phyloP scores from a whole-genome alignment of 2,329 filamentous ascomycete genomes.

The Aspergillus tubingensis region DNA sequence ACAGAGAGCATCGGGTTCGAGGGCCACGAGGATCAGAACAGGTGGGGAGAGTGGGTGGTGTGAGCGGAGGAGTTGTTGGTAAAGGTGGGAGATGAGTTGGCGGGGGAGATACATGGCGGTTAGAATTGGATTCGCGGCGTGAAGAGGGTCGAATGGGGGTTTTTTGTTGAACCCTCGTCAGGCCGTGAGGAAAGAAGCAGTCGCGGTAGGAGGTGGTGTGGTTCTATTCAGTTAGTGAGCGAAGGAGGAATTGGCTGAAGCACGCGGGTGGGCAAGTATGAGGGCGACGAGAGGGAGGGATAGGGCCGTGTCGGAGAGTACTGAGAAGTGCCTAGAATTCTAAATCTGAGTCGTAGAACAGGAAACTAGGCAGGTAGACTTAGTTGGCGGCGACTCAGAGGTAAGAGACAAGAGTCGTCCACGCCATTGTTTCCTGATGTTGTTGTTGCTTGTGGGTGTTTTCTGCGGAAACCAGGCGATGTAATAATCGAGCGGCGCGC shows the following conservation, averaged over 20 bases:
- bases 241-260: background rate
- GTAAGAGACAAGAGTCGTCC: background rate
- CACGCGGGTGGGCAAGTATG: background rate
- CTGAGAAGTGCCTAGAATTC: background rate
- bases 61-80: slow-evolving; percentile 81
- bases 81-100: slow-evolving; percentile 83
- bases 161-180: background rate
- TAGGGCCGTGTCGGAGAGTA: background rate
- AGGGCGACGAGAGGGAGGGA: background rate
- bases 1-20: slow-evolving; percentile 93
- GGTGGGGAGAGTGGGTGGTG: slow-evolving; percentile 89
- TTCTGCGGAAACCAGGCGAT: background rate
- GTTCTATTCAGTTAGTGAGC: background rate
- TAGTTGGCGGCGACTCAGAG: background rate
- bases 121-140: slow-evolving; percentile 13
- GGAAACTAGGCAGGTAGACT: too few species aligned
- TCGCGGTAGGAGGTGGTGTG: background rate
- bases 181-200: background rate
- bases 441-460: background rate
- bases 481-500: slow-evolving; percentile 14
- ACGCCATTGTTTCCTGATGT: background rate
- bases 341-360: too few species aligned
- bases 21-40: slow-evolving; percentile 85
- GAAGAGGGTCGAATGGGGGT: background rate
- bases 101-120: slow-evolving; percentile 88